A percentile compares a stretch with the other conserved stretches of the same genome.
These are phyloP conservation scores for Laetiporus sulphureus DNA, from an alignment of 1,284 basidiomycete genomes.

Conservation along the genomic window DNA sequence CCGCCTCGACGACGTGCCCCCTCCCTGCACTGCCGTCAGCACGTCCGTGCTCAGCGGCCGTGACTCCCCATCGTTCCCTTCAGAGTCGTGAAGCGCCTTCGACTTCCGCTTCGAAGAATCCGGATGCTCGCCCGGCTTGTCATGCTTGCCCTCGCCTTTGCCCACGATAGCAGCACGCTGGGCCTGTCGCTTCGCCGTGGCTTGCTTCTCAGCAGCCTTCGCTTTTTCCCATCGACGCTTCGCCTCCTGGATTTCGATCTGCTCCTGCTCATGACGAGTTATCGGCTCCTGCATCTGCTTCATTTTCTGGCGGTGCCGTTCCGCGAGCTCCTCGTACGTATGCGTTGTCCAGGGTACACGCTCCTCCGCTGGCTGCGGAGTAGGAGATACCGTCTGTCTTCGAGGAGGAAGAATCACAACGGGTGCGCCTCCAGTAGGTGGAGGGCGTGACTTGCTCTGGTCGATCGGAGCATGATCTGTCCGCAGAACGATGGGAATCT, in stretches of 20 bases:
- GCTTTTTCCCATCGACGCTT: constrained; percentile 72
- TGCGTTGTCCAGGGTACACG: constrained; percentile 33
- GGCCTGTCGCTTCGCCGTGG: constrained; percentile 60
- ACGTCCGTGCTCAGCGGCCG: constrained; percentile 53
- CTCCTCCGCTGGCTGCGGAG: constrained; percentile 31
- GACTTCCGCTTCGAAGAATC: constrained; percentile 19
- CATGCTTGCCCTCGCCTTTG: constrained; percentile 38
- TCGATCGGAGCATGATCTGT: no score
- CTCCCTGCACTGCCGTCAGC: constrained; percentile 38
- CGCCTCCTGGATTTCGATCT: constrained; percentile 61
- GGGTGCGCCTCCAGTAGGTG: constrained; percentile 36
- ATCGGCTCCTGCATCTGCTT: constrained; percentile 67
- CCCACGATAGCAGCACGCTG: constrained; percentile 55
- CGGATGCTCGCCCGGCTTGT: constrained; percentile 37
- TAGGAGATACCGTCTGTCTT: constrained; percentile 28
- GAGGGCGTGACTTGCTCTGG: constrained; percentile 29
- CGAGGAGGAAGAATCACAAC: constrained; percentile 65
- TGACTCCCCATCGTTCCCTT: constrained; percentile 34
- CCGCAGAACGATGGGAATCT: constrained; percentile 22
- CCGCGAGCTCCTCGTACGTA: constrained; percentile 76
- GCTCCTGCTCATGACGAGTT: constrained; percentile 64
- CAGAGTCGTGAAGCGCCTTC: constrained; percentile 24
- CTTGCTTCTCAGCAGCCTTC: constrained; percentile 61
- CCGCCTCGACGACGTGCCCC: constrained; percentile 45
- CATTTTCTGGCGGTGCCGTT: constrained; percentile 77